phyloP scores from a whole-genome alignment of 345 rosid species.

The Salix viminalis region DNA sequence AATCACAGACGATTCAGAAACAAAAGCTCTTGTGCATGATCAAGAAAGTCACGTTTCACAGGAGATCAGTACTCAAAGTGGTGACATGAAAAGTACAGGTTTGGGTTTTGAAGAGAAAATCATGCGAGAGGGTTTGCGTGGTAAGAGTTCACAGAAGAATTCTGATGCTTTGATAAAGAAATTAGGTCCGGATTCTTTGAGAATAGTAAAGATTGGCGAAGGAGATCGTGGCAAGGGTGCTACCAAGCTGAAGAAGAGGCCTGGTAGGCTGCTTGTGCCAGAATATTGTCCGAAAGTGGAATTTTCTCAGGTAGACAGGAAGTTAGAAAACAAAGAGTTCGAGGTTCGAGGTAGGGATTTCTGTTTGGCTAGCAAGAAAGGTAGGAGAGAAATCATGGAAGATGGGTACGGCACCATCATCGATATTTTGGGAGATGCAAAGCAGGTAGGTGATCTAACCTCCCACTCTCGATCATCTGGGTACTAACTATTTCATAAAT shows the following conservation, averaged over 20 bases:
- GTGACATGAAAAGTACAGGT: background rate
- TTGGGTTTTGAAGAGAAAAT: background rate
- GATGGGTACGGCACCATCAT: conserved; percentile 36
- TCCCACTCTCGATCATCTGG: background rate
- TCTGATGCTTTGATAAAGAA: background rate
- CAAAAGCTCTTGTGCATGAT: background rate
- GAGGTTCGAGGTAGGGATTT: conserved; percentile 39
- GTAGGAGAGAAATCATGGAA: conserved; percentile 47
- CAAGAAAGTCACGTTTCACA: too few species aligned
- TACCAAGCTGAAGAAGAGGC: conserved; percentile 36
- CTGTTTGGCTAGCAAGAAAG: conserved; percentile 40
- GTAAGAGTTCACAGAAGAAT: background rate
- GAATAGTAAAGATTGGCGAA: background rate
- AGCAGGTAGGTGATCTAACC: conserved; percentile 28
- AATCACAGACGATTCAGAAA: background rate
- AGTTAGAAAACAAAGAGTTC: conserved; percentile 25
- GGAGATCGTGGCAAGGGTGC: background rate
- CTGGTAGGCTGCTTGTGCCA: conserved; percentile 40
- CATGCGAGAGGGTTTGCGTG: conserved; percentile 7
- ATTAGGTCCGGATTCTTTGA: background rate
- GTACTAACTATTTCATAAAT: background rate
- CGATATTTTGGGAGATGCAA: conserved; percentile 43
- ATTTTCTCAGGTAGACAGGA: conserved; percentile 7
- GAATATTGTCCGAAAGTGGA: conserved; percentile 11
- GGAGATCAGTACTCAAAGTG: background rate